These are phyloP conservation scores for Talaromyces marneffei DNA, from an alignment of 2,329 filamentous ascomycete genomes.

Conservation along the genomic window DNA sequence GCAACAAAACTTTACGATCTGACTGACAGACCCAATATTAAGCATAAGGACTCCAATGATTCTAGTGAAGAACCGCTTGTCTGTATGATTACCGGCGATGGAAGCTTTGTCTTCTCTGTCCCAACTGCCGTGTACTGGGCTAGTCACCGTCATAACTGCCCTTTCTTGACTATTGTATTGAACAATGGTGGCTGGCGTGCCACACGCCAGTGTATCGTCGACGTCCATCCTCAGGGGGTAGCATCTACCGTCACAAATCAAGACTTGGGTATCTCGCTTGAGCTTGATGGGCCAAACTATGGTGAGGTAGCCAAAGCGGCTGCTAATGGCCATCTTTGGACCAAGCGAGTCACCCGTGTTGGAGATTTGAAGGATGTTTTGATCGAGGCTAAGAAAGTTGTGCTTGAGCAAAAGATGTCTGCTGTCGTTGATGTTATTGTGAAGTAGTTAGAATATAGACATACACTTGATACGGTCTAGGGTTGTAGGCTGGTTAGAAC, in stretches of 20 bases:
- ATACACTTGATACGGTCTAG: not conserved
- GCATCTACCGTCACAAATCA: conserved; percentile 15
- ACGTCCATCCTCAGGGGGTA: conserved; percentile 19
- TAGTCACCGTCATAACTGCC: conserved; percentile 56
- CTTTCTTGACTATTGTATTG: conserved; percentile 58
- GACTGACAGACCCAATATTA: conserved; percentile 14
- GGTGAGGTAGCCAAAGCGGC: conserved; percentile 20
- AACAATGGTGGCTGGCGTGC: conserved; percentile 67
- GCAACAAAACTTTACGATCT: conserved; percentile 49
- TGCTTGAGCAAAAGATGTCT: conserved; percentile 16
- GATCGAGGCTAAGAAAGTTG: conserved; percentile 15
- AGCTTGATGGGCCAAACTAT: conserved; percentile 19
- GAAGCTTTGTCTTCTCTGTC: conserved; percentile 59
- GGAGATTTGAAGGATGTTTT: conserved; percentile 17
- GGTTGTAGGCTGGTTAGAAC: not conserved
- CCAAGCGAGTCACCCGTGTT: conserved; percentile 16
- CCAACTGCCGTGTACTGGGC: conserved; percentile 64
- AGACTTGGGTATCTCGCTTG: conserved; percentile 20
- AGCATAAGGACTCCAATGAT: conserved; percentile 18
- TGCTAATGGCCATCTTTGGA: conserved; percentile 20
- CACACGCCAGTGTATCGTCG: conserved; percentile 26
- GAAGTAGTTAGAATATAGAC: conserved; percentile 5
- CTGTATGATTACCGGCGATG: conserved; percentile 59
- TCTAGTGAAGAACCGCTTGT: conserved; percentile 49
- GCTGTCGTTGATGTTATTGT: conserved; percentile 20